Evolutionary conservation across 2,329 filamentous ascomycete species (phyloP).

Genomic region (Ascochyta rabiei): DNA sequence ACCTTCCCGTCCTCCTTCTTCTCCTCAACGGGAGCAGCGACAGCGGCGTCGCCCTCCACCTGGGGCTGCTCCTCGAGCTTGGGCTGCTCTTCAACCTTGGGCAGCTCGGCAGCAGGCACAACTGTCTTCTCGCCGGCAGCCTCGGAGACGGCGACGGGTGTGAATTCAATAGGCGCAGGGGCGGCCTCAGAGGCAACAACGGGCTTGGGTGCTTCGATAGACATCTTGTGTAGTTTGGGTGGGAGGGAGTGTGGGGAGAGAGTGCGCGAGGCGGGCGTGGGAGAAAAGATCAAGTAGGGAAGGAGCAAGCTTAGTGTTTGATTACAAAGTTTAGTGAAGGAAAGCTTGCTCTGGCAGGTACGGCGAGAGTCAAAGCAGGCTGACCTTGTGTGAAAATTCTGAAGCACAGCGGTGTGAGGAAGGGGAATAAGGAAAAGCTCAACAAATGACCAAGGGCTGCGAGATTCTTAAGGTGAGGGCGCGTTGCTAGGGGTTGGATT

Average conservation of each 20-base stretch:
- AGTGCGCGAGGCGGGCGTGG: constrained; percentile 15
- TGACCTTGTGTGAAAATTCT: constrained; percentile 34
- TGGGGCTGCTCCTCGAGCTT: constrained; percentile 20
- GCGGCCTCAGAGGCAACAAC: constrained; percentile 55
- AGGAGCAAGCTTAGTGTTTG: constrained; percentile 24
- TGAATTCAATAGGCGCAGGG: constrained; percentile 45
- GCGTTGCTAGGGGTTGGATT: constrained; percentile 45
- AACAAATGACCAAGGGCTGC: constrained; percentile 35
- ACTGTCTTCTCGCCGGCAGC: constrained; percentile 51
- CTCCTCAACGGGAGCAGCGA: constrained; percentile 39
- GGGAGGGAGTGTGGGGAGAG: constrained; percentile 15
- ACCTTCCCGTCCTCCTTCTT: constrained; percentile 51
- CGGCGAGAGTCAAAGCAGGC: constrained; percentile 32
- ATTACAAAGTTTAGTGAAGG: constrained; percentile 46
- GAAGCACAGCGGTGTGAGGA: constrained; percentile 40
- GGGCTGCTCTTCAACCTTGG: constrained; percentile 34
- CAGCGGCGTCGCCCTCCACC: constrained; percentile 34
- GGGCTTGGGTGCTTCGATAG: constrained; percentile 73
- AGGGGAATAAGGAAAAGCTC: constrained; percentile 37
- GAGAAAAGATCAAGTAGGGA: constrained; percentile 20
- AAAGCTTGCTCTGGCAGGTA: constrained; percentile 37
- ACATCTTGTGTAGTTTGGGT: constrained; percentile 57
- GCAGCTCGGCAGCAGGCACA: constrained; percentile 41
- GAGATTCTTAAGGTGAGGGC: constrained; percentile 45
- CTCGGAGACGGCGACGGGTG: constrained; percentile 48